Evolutionary conservation across 1,284 basidiomycete genomes (phyloP), one percentile per base, ranked within the genome.

Genomic region (Pseudozyma pruni): DNA sequence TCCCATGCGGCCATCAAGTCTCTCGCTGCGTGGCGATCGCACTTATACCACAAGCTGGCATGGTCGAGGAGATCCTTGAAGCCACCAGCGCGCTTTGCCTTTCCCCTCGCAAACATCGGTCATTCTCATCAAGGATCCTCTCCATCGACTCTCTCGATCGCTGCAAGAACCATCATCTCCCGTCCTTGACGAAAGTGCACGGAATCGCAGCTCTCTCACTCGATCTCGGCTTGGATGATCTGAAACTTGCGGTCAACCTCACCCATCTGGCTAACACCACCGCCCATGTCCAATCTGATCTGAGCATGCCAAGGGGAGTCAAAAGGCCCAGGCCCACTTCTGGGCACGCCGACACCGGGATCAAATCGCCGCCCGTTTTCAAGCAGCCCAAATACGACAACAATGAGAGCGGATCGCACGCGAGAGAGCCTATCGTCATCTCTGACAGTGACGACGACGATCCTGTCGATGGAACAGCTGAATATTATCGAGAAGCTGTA

Each of bases 1-100:
- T 34, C 25, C 17, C 53, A 39, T 53, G 27, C 20, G 27, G 34
- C n/a, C 25, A 22, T 20, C 17, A 19, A 38, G 6, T 4, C 16
- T 8, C 10, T 44, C 34, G 39, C 39, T 51, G 14, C 37, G 34
- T 9, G 14, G 22, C 55, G 25, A 25, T 7, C 19, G 32, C 39
- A 49, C 38, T 41, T 33, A n/a, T 17, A 7, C 19, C 27, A 27
- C 17, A 20, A 11, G 41, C 32, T 48, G 62, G 41, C 31, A 66
- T 66, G 62, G 40, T 37, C 55, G 62, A 66, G 22, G 40, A 51
- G 20, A 31, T 66, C 22, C 51, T 66, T 33, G 22, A 46, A 37
- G 62, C 62, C 1, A 43, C 62, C 9, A 47, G 27, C 13, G 56
- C 45, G 23, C 51, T 66, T 6, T 59, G 39, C n/a, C 31, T 66